Base-by-base conservation (phyloP, 176 grass and related monocot genomes). In the Carex cristatella region DNA sequence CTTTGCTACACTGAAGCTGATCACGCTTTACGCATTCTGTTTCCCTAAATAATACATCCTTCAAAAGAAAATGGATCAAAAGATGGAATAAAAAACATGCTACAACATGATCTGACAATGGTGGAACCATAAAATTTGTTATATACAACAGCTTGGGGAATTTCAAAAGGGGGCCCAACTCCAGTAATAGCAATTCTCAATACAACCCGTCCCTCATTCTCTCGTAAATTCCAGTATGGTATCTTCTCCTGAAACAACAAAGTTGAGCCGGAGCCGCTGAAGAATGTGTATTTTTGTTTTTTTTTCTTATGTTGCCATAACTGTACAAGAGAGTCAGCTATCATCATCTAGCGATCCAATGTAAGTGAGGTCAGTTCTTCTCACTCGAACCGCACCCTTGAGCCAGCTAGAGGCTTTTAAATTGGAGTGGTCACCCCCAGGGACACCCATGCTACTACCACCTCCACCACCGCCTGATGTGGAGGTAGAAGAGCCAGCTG, bases 301-400 rank as follows among this genome's bases (percentile, higher is more conserved):
- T 82, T 40, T 82, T 82, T 40, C 81, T 57, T 59, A 79, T 19
- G 33, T 13, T 5, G 78, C 38, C 49, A 40, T 79, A 49, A 70
- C 69, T 69, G 42, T 93, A 83, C 55, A 88, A 19, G 76, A 12
- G 5, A 18, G 66, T 95, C 91, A 98, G 89, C 89, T 99, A 83
- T 99, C 97, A 44, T 99, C 97, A 33, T 99, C 97, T 55, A 99
- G 85, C 18, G 91, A 91, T 61, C 97, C 97, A 87, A 94, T 96
- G 56, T 96, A 99, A 48, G 97, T 99, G 69, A 99, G 85, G 67
- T 96, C 93, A 38, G 91, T 89, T 87, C 97, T 88, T 84, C 94
- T 86, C 71, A 99, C 91, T 86, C 97, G 95, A 51, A 96, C 89
- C 0, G 97, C 89, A n/a, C 97, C 97, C 86, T 99, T 99, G 18